Evolutionary conservation across 306 rosid genomes (phyloP), one percentile per base, ranked within the genome.

Genomic region (Echinosophora koreensis): DNA sequence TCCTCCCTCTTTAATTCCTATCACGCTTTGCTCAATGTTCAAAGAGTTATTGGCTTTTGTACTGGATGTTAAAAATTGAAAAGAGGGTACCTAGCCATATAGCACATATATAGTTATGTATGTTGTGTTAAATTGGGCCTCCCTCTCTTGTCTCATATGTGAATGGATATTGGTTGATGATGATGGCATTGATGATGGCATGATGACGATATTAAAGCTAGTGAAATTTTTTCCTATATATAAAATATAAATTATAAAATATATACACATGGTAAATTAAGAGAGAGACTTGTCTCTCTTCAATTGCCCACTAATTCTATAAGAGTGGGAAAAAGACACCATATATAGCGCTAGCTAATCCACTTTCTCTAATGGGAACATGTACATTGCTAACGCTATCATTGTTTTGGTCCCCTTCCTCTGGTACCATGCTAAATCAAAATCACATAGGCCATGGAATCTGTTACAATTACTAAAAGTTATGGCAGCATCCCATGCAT

Each of bases 401-500:
- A 88, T 89, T 61, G 80, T 80, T 82, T 80, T 81, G 90, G 92
- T 86, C 91, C 91, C 84, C 82, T 71, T 77, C 69, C 60, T 57
- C 63, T 77, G 37, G 82, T 82, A 77, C 82, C 90, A 83, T 88
- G 78, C 77, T 81, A 83, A 56, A 85, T 80, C 85, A 77, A 81
- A 37, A 71, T 77, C 64, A 56, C 81, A 71, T 61, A 71, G 52
- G 54, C 62, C 70, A 57, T 82, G 82, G 82, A 82, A 82, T 77
- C 85, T 81, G 13, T 69, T 61, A 52, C 74, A 61, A 41, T 81
- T 81, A 75, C 81, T 81, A 69, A 69, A 76, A 76, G 69, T 76
- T 69, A 81, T 69, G 81, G 52, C 80, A 80, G 73, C 85, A 89
- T 86, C 91, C 89, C 96, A 91, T 91, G 96, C 96, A 91, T 87